Conservation (phyloP, 441 rosid species). For the Populus hybrid region DNA sequence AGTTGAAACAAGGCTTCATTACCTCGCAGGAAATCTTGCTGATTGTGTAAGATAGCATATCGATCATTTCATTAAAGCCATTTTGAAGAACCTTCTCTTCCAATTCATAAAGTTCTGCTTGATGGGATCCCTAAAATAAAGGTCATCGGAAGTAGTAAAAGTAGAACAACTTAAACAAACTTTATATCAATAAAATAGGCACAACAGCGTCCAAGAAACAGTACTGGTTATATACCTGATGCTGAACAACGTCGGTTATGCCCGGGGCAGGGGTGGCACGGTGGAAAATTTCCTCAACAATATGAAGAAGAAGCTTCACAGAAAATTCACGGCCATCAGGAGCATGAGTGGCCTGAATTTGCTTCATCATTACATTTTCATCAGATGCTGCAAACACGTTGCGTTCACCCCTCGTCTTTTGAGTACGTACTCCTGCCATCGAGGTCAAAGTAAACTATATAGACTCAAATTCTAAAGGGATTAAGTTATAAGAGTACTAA, state of each 20-base stretch:
- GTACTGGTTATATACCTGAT: background rate
- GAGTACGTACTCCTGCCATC: slow-evolving; percentile 20
- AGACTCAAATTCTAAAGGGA: background rate
- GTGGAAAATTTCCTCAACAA: slow-evolving; percentile 53
- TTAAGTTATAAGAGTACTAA: background rate
- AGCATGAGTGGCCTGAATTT: slow-evolving; percentile 52
- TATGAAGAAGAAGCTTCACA: slow-evolving; percentile 40
- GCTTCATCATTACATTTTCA: slow-evolving; percentile 53
- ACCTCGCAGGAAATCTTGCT: slow-evolving; percentile 62
- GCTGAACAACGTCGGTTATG: slow-evolving; percentile 7
- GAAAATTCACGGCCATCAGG: slow-evolving; percentile 50
- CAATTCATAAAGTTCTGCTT: slow-evolving; percentile 26
- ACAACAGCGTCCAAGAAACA: background rate
- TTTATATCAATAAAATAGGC: background rate
- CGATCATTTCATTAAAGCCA: slow-evolving; percentile 35
- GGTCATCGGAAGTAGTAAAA: background rate
- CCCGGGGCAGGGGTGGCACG: slow-evolving; percentile 24
- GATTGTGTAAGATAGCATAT: slow-evolving; percentile 39
- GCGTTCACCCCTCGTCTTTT: slow-evolving; percentile 23
- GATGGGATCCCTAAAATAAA: slow-evolving; percentile 25
- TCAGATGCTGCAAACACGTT: slow-evolving; percentile 46
- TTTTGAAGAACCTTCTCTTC: slow-evolving; percentile 36
- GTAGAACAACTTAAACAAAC: background rate
- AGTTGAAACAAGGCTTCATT: background rate
- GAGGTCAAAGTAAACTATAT: too few species aligned